A percentile compares a stretch with the other conserved stretches of the same genome.
Evolutionary conservation across 768 basidiomycete genomes (phyloP).

Genomic region (Antrodiella citrinella): DNA sequence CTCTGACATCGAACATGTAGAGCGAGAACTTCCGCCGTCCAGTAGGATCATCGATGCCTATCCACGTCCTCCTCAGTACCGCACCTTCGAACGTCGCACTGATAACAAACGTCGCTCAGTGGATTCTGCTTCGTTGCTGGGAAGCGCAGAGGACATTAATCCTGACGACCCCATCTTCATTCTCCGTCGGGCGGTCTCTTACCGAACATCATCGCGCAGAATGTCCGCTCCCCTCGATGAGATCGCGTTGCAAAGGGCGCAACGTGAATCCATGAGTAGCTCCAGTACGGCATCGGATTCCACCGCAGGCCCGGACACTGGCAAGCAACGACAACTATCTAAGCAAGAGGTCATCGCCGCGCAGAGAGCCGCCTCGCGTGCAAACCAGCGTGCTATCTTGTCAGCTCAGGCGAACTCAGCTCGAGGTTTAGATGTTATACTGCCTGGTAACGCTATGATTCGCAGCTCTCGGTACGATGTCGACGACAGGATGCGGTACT

Average conservation of each 20-base stretch:
- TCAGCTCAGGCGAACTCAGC: constrained; percentile 79
- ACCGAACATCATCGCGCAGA: constrained; percentile 65
- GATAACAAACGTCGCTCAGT: constrained; percentile 79
- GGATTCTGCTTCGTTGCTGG: constrained; percentile 69
- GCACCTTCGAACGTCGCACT: constrained; percentile 50
- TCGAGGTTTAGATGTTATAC: constrained; percentile 81
- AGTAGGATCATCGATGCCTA: constrained; percentile 83
- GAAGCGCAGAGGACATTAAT: constrained; percentile 63
- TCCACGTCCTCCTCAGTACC: constrained; percentile 63
- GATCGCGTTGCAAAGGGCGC: constrained; percentile 64
- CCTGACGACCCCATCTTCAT: constrained; percentile 86
- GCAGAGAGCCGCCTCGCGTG: constrained; percentile 79
- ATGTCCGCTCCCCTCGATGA: constrained; percentile 78
- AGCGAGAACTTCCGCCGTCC: constrained; percentile 71
- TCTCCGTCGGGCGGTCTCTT: constrained; percentile 73
- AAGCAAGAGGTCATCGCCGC: constrained; percentile 90
- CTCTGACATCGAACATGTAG: constrained; percentile 29
- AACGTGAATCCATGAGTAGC: constrained; percentile 52
- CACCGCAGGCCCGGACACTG: constrained; percentile 24
- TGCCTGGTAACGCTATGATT: constrained; percentile 79
- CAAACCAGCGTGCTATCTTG: constrained; percentile 79
- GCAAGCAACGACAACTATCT: constrained; percentile 35
- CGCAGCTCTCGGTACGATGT: constrained; percentile 73
- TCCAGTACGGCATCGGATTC: constrained; percentile 52
- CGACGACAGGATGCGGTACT: constrained; percentile 79